Evolutionary conservation across 331 rosid species (phyloP).

Genomic region (Stylosanthes scabra): DNA sequence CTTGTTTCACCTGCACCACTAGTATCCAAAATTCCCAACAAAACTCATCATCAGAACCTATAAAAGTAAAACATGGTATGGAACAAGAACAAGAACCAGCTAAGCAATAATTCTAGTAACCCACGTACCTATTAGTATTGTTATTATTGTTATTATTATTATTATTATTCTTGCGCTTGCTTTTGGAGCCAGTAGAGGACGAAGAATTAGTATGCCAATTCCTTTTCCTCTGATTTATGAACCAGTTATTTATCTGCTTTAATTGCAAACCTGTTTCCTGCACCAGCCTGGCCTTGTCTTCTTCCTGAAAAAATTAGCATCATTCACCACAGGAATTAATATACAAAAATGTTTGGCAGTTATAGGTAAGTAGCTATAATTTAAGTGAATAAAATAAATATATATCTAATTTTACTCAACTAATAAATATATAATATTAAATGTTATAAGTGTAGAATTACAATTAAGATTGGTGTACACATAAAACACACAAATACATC

Average conservation of each 20-base stretch:
- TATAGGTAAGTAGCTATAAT: background rate
- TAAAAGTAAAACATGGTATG: background rate
- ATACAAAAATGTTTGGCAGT: no score
- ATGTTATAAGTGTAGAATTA: no score
- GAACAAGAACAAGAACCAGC: constrained; percentile 3
- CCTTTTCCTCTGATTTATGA: constrained; percentile 95
- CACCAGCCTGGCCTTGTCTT: constrained; percentile 92
- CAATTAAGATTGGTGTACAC: no score
- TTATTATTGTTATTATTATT: constrained; percentile 7
- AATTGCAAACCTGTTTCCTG: constrained; percentile 95
- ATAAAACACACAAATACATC: no score
- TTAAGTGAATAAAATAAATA: background rate
- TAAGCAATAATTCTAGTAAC: background rate
- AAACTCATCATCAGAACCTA: constrained; percentile 14
- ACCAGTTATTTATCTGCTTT: constrained; percentile 98
- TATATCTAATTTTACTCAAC: no score
- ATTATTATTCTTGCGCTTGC: constrained; percentile 72
- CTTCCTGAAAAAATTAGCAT: constrained; percentile 61
- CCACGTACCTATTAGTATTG: constrained; percentile 59
- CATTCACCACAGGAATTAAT: background rate
- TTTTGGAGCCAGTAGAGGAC: constrained; percentile 65
- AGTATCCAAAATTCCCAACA: constrained; percentile 17
- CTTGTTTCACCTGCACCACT: constrained; percentile 69
- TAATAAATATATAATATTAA: no score
- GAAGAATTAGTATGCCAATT: constrained; percentile 94